phyloP scores from a whole-genome alignment of 805 yeast genomes.

The Yarrowia deformans region DNA sequence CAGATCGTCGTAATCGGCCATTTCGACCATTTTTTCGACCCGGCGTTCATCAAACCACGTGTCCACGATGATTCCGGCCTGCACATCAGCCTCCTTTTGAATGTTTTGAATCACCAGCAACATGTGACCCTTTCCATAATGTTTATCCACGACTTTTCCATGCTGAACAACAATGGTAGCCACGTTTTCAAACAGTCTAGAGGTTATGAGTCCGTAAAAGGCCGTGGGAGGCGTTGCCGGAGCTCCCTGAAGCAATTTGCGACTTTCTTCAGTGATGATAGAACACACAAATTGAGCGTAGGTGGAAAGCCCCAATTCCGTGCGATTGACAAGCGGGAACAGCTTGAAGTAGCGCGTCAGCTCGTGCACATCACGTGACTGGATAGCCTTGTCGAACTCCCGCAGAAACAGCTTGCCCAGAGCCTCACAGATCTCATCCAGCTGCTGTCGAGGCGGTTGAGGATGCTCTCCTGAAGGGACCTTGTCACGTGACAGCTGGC shows the following conservation, averaged over 20 bases:
- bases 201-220: slow-evolving; percentile 53
- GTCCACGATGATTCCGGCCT: slow-evolving; percentile 85
- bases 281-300: slow-evolving; percentile 88
- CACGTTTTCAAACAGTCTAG: slow-evolving; percentile 75
- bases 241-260: slow-evolving; percentile 59
- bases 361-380: slow-evolving; percentile 65
- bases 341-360: slow-evolving; percentile 82
- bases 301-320: slow-evolving; percentile 72
- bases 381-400: slow-evolving; percentile 76
- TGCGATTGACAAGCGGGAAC: slow-evolving; percentile 84
- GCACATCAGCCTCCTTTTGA: slow-evolving; percentile 91
- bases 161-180: slow-evolving; percentile 88
- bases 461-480: slow-evolving; percentile 90
- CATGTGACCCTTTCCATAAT: slow-evolving; percentile 70
- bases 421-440: slow-evolving; percentile 65
- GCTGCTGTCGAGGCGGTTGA: slow-evolving; percentile 68
- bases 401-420: slow-evolving; percentile 63
- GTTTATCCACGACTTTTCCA: slow-evolving; percentile 73
- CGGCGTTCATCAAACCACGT: slow-evolving; percentile 79
- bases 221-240: slow-evolving; percentile 42
- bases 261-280: slow-evolving; percentile 79
- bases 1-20: slow-evolving; percentile 52
- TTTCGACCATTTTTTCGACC: slow-evolving; percentile 24
- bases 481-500: slow-evolving; percentile 76
- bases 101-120: slow-evolving; percentile 71